phyloP scores from a whole-genome alignment of 176 grass and related monocot species.

The Rhynchospora breviuscula region DNA sequence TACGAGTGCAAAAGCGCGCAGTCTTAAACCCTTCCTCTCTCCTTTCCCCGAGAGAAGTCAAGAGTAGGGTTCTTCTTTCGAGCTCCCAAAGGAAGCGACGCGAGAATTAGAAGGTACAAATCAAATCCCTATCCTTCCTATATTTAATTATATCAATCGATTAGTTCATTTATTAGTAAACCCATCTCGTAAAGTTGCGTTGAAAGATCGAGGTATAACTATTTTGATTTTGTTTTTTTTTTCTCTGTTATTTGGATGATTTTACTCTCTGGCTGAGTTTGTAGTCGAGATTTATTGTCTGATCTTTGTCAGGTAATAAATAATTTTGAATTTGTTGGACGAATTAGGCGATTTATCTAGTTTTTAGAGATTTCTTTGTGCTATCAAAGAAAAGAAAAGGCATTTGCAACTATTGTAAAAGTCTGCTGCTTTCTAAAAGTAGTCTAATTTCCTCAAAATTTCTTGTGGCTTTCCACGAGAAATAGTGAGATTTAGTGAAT shows the following conservation, averaged over 20 bases:
- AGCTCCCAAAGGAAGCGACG: slow-evolving; percentile 14
- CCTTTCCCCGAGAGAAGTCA: not conserved
- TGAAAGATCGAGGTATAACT: not conserved
- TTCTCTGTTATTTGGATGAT: not conserved
- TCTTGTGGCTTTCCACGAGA: not conserved
- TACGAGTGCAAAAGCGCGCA: not conserved
- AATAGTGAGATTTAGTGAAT: not conserved
- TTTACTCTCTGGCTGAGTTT: not conserved
- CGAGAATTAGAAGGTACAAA: not conserved
- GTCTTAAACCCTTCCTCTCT: not conserved
- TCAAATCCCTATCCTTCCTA: not conserved
- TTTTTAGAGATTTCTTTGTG: not conserved
- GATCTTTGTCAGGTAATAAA: not conserved
- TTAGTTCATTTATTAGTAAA: not conserved
- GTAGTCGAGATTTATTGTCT: not conserved
- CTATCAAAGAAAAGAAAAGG: not conserved
- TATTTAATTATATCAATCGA: not conserved
- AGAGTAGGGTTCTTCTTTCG: slow-evolving; percentile 8
- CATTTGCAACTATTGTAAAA: too few species aligned
- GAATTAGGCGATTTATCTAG: not conserved
- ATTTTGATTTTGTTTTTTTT: not conserved
- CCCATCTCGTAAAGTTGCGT: not conserved
- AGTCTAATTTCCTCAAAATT: not conserved
- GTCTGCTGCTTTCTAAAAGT: not conserved
- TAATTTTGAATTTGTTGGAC: not conserved